These are phyloP conservation scores for Solioccasus polychromus DNA, from an alignment of 768 basidiomycete species.

Conservation along the genomic window DNA sequence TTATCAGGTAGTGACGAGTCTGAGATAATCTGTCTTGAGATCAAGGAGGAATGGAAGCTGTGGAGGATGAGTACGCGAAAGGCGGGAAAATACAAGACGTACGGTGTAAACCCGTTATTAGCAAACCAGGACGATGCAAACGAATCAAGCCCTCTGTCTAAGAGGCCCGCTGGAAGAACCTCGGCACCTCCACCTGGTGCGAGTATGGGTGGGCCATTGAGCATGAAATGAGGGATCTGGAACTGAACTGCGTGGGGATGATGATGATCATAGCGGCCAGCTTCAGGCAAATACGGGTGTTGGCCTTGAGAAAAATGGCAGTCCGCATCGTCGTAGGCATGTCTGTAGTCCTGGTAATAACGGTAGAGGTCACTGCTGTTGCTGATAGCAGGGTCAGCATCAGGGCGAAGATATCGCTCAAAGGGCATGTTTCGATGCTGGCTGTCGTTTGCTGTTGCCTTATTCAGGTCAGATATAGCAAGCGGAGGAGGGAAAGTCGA, in stretches of 20 bases:
- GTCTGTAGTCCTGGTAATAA: slow-evolving; percentile 14
- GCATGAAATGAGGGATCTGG: slow-evolving; percentile 67
- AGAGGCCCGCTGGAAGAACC: slow-evolving; percentile 52
- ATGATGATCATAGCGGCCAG: slow-evolving; percentile 1
- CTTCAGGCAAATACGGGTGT: slow-evolving; percentile 1
- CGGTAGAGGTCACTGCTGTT: slow-evolving; percentile 3
- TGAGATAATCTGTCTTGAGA: slow-evolving; percentile 13
- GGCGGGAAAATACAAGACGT: slow-evolving; percentile 1
- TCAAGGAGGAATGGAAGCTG: slow-evolving; percentile 24
- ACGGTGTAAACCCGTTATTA: slow-evolving; percentile 42
- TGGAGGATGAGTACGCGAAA: slow-evolving; percentile 12
- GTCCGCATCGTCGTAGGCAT: slow-evolving; percentile 10
- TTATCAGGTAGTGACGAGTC: background rate
- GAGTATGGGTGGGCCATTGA: slow-evolving; percentile 53
- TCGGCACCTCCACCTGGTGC: slow-evolving; percentile 75
- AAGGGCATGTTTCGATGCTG: slow-evolving; percentile 37
- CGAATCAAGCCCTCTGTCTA: slow-evolving; percentile 20
- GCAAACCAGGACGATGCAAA: slow-evolving; percentile 48
- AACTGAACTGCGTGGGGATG: slow-evolving; percentile 39
- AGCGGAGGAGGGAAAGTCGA: background rate
- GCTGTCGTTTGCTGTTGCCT: slow-evolving; percentile 1
- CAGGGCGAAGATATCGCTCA: slow-evolving; percentile 36
- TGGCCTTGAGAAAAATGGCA: slow-evolving; percentile 7
- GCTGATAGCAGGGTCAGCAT: slow-evolving; percentile 12
- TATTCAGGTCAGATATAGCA: background rate